These are phyloP conservation scores for Picocystis sp. DNA, from an alignment of 163 green algal genomes.

Conservation along the genomic window DNA sequence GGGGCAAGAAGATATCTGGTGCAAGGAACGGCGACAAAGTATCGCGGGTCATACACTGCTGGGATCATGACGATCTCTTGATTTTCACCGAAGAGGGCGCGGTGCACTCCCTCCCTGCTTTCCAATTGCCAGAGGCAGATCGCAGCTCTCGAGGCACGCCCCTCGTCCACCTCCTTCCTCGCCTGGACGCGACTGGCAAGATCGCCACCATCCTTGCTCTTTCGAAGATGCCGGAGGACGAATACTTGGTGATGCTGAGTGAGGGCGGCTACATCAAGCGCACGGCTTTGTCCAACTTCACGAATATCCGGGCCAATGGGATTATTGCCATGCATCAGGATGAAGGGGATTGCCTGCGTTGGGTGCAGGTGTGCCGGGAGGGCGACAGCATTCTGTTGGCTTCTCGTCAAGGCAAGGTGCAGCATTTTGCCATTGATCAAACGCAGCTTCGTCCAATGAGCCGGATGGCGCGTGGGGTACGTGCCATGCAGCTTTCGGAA, in stretches of 20 bases:
- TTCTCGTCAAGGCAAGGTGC: constrained; percentile 27
- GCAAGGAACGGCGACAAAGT: constrained; percentile 50
- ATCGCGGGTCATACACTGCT: constrained; percentile 33
- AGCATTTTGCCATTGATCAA: constrained; percentile 22
- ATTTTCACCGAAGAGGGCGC: constrained; percentile 40
- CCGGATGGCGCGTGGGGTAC: constrained; percentile 18
- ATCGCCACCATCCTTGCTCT: constrained; percentile 44
- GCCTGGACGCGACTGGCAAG: constrained; percentile 22
- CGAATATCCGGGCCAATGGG: constrained; percentile 18
- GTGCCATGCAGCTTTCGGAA: constrained; percentile 23
- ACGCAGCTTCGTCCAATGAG: constrained; percentile 19
- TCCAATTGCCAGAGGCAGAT: constrained; percentile 38
- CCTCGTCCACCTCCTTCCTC: constrained; percentile 36
- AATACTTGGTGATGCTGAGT: constrained; percentile 39
- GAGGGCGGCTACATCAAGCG: constrained; percentile 50
- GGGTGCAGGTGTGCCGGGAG: constrained; percentile 27
- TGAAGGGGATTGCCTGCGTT: constrained; percentile 27
- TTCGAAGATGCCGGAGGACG: constrained; percentile 14
- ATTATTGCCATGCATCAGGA: constrained; percentile 26
- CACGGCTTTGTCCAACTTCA: constrained; percentile 38
- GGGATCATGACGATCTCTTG: constrained; percentile 55
- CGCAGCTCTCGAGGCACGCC: constrained; percentile 30
- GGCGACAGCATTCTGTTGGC: constrained; percentile 39
- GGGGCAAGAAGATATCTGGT: constrained; percentile 35
- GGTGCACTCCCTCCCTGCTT: constrained; percentile 32